phyloP scores from a whole-genome alignment of 2,329 filamentous ascomycete genomes.

The Periglandula ipomoeae region DNA sequence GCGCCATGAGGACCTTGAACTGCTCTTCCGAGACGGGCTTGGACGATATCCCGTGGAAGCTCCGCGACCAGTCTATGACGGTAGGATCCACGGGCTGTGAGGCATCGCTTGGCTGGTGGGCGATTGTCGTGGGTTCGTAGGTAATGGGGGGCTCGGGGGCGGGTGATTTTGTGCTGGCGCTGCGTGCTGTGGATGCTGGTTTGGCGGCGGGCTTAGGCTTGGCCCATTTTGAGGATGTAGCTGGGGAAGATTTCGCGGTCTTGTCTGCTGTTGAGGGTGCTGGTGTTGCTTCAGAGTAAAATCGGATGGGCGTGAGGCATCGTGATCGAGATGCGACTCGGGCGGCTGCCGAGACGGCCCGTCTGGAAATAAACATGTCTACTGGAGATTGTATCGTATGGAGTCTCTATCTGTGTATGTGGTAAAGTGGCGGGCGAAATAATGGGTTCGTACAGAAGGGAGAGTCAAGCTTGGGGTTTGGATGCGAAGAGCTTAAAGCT shows the following conservation, averaged over 20 bases:
- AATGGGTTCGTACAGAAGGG: background rate
- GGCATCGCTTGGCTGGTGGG: conserved; percentile 7
- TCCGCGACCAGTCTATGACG: conserved; percentile 66
- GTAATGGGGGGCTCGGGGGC: conserved; percentile 2
- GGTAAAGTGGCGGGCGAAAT: too few species aligned
- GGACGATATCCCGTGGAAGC: conserved; percentile 69
- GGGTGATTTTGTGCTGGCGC: too few species aligned
- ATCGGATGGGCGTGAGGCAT: conserved; percentile 12
- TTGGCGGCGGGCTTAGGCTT: background rate
- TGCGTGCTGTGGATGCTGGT: too few species aligned
- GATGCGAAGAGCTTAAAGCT: too few species aligned
- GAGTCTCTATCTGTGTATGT: too few species aligned
- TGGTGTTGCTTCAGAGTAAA: conserved; percentile 15
- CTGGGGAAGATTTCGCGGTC: background rate
- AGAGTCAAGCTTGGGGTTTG: background rate
- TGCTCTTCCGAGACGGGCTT: conserved; percentile 63
- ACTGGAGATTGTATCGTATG: background rate
- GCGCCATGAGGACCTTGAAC: conserved; percentile 56
- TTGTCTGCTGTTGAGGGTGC: background rate
- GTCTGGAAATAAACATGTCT: conserved; percentile 20
- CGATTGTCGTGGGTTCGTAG: conserved; percentile 13
- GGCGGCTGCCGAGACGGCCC: conserved; percentile 14
- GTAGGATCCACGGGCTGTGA: conserved; percentile 1
- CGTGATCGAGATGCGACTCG: conserved; percentile 10
- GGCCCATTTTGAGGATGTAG: conserved; percentile 2